Conservation (phyloP, 257 asterid species). For the Solanum appendiculatum region DNA sequence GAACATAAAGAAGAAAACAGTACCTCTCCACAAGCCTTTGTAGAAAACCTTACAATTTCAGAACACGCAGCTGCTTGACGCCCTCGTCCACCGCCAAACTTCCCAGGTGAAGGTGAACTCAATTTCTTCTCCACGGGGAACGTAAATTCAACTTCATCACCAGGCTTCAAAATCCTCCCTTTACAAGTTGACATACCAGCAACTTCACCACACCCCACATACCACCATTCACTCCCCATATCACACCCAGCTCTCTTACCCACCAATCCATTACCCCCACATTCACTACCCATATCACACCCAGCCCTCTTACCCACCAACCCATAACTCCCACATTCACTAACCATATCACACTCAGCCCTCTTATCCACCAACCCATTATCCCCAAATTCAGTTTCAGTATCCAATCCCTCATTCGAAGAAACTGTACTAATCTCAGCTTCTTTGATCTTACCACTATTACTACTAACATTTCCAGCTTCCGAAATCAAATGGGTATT, state of each 20-base stretch:
- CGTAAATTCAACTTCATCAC: constrained; percentile 60
- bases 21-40: constrained; percentile 77
- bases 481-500: constrained; percentile 7
- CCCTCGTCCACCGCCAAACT: constrained; percentile 62
- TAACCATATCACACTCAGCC: constrained; percentile 10
- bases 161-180: constrained; percentile 61
- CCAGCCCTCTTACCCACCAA: constrained; percentile 12
- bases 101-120: constrained; percentile 46
- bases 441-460: not conserved
- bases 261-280: constrained; percentile 18
- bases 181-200: constrained; percentile 83
- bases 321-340: constrained; percentile 38
- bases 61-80: constrained; percentile 63
- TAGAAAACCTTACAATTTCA: constrained; percentile 85
- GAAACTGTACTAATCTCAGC: not conserved
- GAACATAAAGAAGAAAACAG: not conserved
- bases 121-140: constrained; percentile 57
- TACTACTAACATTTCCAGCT: constrained; percentile 2
- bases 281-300: constrained; percentile 22
- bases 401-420: constrained; percentile 5
- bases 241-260: constrained; percentile 11
- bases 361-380: constrained; percentile 18
- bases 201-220: constrained; percentile 60
- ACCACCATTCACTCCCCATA: constrained; percentile 67
- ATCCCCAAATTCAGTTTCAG: not conserved